These are phyloP conservation scores for Sparassis latifolia DNA, from an alignment of 1,284 basidiomycete genomes.

Conservation along the genomic window DNA sequence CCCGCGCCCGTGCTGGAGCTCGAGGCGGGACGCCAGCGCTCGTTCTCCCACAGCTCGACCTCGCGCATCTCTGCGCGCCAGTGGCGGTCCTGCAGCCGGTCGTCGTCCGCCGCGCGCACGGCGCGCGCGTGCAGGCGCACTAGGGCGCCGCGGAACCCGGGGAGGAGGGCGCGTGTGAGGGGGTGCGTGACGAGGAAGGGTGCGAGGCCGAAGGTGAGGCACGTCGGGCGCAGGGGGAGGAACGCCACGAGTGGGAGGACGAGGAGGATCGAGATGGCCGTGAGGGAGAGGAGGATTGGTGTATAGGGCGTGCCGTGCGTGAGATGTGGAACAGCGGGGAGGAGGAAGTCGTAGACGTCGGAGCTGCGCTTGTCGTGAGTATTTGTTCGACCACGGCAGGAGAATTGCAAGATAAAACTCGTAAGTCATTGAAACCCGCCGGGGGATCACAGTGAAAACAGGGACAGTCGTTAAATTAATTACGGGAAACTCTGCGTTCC, in stretches of 20 bases:
- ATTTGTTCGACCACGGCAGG: not conserved
- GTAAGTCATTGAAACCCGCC: not conserved
- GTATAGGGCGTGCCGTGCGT: conserved; percentile 51
- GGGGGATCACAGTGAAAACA: too few species aligned
- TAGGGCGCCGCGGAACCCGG: conserved; percentile 19
- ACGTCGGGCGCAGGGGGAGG: conserved; percentile 54
- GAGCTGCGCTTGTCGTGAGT: conserved; percentile 28
- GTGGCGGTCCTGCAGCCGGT: conserved; percentile 52
- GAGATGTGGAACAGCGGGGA: conserved; percentile 33
- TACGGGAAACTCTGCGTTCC: too few species aligned
- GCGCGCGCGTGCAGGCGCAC: conserved; percentile 24
- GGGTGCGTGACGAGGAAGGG: conserved; percentile 55
- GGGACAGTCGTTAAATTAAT: too few species aligned
- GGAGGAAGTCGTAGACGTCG: conserved; percentile 32
- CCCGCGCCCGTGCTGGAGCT: conserved; percentile 3
- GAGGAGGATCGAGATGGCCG: conserved; percentile 38
- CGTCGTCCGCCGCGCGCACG: conserved; percentile 51
- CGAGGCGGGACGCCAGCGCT: conserved; percentile 39
- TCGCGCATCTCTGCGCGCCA: conserved; percentile 57
- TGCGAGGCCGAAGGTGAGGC: conserved; percentile 46
- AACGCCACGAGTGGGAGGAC: conserved; percentile 38
- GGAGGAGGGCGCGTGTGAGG: conserved; percentile 26
- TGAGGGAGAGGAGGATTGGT: conserved; percentile 42
- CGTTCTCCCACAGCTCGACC: conserved; percentile 76
- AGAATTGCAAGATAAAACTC: not conserved